These are phyloP conservation scores for Tilletiaria anomala DNA, from an alignment of 1,284 basidiomycete species.

Conservation along the genomic window DNA sequence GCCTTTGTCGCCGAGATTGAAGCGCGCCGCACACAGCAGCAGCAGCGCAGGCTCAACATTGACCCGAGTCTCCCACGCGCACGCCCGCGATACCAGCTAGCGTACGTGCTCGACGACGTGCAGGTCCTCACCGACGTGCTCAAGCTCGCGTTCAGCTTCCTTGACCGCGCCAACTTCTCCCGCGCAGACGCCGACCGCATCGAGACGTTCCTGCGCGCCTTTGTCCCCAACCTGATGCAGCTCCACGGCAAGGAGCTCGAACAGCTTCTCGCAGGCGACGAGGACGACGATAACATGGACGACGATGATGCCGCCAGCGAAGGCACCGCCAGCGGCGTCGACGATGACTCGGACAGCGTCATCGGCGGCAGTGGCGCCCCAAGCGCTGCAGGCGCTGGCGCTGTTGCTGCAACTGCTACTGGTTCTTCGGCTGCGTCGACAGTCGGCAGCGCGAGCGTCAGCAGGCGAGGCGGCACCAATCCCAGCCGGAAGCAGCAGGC, in stretches of 20 bases:
- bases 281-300: constrained; percentile 11
- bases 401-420: constrained; percentile 13
- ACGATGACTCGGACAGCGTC: constrained; percentile 41
- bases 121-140: constrained; percentile 71
- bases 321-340: constrained; percentile 46
- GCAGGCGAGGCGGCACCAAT: not conserved
- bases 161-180: constrained; percentile 65
- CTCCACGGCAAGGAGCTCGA: constrained; percentile 49
- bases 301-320: constrained; percentile 51
- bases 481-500: constrained; percentile 12
- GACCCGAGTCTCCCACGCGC: constrained; percentile 30
- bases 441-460: constrained; percentile 6
- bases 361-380: constrained; percentile 24
- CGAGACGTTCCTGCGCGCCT: constrained; percentile 68
- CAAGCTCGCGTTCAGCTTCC: constrained; percentile 75
- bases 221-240: constrained; percentile 71
- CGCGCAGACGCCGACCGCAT: constrained; percentile 63
- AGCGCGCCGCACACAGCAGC: constrained; percentile 58
- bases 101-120: constrained; percentile 63
- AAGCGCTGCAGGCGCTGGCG: constrained; percentile 6
- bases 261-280: constrained; percentile 22
- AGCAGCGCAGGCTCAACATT: constrained; percentile 38
- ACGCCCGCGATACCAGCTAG: constrained; percentile 50
- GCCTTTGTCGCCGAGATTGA: constrained; percentile 81
- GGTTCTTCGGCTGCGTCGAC: constrained; percentile 13